Evolutionary conservation across 768 basidiomycete species (phyloP), one percentile per base, ranked within the genome.

Genomic region (Suillus variegatus): DNA sequence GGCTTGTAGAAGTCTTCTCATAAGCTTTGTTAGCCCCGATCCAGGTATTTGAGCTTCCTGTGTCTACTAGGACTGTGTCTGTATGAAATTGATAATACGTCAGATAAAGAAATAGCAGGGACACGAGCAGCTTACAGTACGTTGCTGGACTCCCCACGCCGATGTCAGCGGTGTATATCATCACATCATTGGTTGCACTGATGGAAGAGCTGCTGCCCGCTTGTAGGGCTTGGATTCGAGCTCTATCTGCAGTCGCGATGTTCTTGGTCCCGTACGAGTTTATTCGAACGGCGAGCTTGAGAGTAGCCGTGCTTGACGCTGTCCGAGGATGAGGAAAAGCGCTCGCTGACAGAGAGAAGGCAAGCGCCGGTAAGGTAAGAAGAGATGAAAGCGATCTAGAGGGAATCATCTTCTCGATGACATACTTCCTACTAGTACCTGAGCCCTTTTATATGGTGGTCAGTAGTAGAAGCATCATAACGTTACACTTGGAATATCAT

Each of bases 31-130:
- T 66, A 38, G 69, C 63, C 20, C 70, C 70, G 49, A 71, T 64
- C 69, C 69, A 71, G 22, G 70, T 71, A 44, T 70, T 71, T 28
- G 67, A 66, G 44, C 71, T 72, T 5, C 70, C 70, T 10, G 70
- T 71, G 62, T 71, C 70, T 51, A 51, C 7, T 38, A 71, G n/a
- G 46, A 71, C 60, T 43, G 60, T 55, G 63, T 70, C 74, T 74
- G 36, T 22, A 44, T 18, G 8, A 35, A 16, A 51, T 46, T 13
- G 8, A 18, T 2, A 16, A 32, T 8, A 0, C 5, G 18, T 46
- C 41, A 56, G 14, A 28, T 43, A 18, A 40, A 64, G 49, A 12
- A 35, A 8, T 38, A 3, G 10, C n/a, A 18, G 35, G 25, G 25
- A 7, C 43, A 55, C 20, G 61, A 41, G 46, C 9, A 43, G n/a